Evolutionary conservation across 306 rosid genomes (phyloP).

Genomic region (Dicorynia guianensis): DNA sequence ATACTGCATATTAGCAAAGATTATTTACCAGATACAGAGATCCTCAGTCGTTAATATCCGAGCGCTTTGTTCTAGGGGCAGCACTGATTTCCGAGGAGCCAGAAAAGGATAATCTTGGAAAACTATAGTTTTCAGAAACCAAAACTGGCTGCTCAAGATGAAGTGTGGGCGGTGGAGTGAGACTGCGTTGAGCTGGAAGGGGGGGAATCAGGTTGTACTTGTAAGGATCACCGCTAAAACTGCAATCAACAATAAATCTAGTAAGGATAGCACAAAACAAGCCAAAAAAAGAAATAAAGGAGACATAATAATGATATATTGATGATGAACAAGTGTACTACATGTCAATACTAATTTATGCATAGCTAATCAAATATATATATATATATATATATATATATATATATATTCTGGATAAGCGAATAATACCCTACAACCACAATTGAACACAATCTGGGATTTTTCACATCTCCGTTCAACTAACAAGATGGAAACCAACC

Average conservation of each 20-base stretch:
- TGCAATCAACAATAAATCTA: slow-evolving; percentile 26
- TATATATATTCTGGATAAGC: background rate
- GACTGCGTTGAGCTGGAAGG: slow-evolving; percentile 70
- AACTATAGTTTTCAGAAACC: slow-evolving; percentile 62
- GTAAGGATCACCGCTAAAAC: slow-evolving; percentile 54
- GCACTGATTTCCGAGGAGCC: slow-evolving; percentile 52
- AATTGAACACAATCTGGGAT: background rate
- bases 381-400: background rate
- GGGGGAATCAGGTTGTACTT: slow-evolving; percentile 65
- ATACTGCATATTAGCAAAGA: background rate
- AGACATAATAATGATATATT: too few species aligned
- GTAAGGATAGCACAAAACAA: slow-evolving; percentile 1
- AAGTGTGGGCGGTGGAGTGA: slow-evolving; percentile 68
- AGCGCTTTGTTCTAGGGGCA: slow-evolving; percentile 63
- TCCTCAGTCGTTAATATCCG: slow-evolving; percentile 60
- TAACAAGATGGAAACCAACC: background rate
- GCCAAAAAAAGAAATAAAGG: background rate
- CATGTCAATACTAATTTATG: background rate
- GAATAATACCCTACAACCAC: slow-evolving; percentile 15
- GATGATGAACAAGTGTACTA: background rate
- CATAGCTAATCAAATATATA: slow-evolving; percentile 6
- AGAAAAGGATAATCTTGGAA: slow-evolving; percentile 57
- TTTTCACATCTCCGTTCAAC: background rate
- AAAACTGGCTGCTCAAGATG: slow-evolving; percentile 75
- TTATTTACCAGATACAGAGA: background rate